Conservation (phyloP, 805 yeast species). For the Yarrowia sp. region DNA sequence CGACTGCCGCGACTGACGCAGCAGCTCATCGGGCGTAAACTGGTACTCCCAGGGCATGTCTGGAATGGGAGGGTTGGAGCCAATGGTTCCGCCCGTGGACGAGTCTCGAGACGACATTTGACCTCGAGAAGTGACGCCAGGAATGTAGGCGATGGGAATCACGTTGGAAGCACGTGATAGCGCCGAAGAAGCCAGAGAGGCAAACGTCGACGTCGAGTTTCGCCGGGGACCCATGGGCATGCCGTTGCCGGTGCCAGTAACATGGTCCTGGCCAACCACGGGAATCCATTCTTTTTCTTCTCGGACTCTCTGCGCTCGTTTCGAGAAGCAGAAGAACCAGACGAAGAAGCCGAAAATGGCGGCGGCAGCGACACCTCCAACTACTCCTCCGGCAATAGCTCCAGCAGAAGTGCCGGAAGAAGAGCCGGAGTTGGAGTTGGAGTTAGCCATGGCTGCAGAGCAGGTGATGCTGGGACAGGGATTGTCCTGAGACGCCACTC, state of each 20-base stretch:
- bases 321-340: constrained; percentile 43
- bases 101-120: constrained; percentile 25
- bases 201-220: constrained; percentile 26
- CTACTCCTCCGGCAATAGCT: constrained; percentile 69
- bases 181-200: constrained; percentile 38
- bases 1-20: constrained; percentile 31
- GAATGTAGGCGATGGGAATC: constrained; percentile 88
- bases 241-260: not conserved
- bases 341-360: constrained; percentile 41
- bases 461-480: constrained; percentile 8
- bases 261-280: constrained; percentile 2
- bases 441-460: not conserved
- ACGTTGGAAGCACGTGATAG: constrained; percentile 81
- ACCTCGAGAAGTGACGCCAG: constrained; percentile 61
- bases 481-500: not conserved
- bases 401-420: constrained; percentile 43
- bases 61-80: constrained; percentile 31
- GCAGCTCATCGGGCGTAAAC: constrained; percentile 33
- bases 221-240: no score
- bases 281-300: constrained; percentile 23
- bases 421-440: no score
- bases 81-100: constrained; percentile 28
- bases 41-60: constrained; percentile 29
- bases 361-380: constrained; percentile 54
- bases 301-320: constrained; percentile 33